These are phyloP conservation scores for Heimioporus punctisporus DNA, from an alignment of 1,284 basidiomycete species.

Conservation along the genomic window DNA sequence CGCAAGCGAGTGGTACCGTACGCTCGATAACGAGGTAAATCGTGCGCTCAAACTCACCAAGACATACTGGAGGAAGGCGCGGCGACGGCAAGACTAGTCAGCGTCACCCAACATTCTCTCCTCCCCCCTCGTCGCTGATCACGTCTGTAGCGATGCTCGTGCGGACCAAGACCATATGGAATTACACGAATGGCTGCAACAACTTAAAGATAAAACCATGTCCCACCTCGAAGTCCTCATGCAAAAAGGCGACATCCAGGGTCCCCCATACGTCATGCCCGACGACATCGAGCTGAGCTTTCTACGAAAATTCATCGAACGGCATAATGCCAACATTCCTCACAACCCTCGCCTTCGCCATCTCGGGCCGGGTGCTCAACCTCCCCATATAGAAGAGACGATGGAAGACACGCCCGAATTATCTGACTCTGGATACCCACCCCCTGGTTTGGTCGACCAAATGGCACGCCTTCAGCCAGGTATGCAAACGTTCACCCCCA, in stretches of 20 bases:
- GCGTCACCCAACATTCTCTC: slow-evolving; percentile 11
- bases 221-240: slow-evolving; percentile 80
- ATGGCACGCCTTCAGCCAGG: slow-evolving; percentile 40
- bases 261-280: slow-evolving; percentile 77
- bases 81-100: slow-evolving; percentile 74
- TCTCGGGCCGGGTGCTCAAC: slow-evolving; percentile 39
- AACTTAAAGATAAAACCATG: slow-evolving; percentile 85
- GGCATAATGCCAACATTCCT: slow-evolving; percentile 67
- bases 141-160: slow-evolving; percentile 51
- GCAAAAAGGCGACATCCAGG: slow-evolving; percentile 83
- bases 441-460: slow-evolving; percentile 38
- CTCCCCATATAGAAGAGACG: slow-evolving; percentile 44
- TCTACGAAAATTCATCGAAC: slow-evolving; percentile 78
- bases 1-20: slow-evolving; percentile 79
- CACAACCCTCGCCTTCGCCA: slow-evolving; percentile 78
- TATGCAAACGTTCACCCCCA: slow-evolving; percentile 21
- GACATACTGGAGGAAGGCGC: slow-evolving; percentile 77
- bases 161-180: slow-evolving; percentile 88
- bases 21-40: slow-evolving; percentile 73
- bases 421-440: slow-evolving; percentile 48
- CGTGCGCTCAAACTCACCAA: slow-evolving; percentile 79
- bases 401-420: slow-evolving; percentile 56
- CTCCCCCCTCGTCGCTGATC: not conserved
- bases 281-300: slow-evolving; percentile 76
- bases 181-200: slow-evolving; percentile 80